Conservation (phyloP, 2,329 filamentous ascomycete genomes). For the Orbilia brochopaga region DNA sequence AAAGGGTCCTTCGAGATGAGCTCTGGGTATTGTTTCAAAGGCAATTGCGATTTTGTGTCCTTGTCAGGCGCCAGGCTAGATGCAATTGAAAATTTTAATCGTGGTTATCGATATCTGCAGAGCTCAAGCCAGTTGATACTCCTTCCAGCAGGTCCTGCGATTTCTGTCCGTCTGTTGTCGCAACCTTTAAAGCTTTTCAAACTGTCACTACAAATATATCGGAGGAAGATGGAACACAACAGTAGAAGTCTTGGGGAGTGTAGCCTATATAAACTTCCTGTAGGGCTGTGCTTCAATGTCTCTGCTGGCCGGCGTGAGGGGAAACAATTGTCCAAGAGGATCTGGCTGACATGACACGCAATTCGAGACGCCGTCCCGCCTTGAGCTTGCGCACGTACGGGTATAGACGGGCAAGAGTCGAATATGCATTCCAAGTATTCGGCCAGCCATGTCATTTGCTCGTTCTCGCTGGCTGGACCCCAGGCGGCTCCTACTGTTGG, state of each 20-base stretch:
- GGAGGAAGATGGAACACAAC: slow-evolving; percentile 21
- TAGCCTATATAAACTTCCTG: slow-evolving; percentile 46
- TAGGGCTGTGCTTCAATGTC: slow-evolving; percentile 49
- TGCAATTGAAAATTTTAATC: no score
- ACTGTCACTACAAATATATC: slow-evolving; percentile 37
- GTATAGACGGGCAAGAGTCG: slow-evolving; percentile 42
- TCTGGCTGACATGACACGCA: slow-evolving; percentile 49
- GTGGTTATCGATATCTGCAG: slow-evolving; percentile 15
- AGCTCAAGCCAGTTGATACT: slow-evolving; percentile 37
- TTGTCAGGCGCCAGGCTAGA: no score
- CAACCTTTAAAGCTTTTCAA: slow-evolving; percentile 27
- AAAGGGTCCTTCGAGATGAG: background rate
- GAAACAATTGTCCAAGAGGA: slow-evolving; percentile 20
- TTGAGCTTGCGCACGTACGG: slow-evolving; percentile 18
- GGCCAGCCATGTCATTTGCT: slow-evolving; percentile 44
- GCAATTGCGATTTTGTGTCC: no score
- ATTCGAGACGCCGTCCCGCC: slow-evolving; percentile 25
- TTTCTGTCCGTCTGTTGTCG: slow-evolving; percentile 16
- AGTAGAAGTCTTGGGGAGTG: slow-evolving; percentile 31
- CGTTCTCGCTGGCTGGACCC: slow-evolving; percentile 20
- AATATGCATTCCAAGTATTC: slow-evolving; percentile 46
- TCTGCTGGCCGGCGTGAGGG: slow-evolving; percentile 23
- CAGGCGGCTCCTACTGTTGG: slow-evolving; percentile 27
- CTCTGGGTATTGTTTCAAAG: no score
- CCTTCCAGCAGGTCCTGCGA: slow-evolving; percentile 35